Percentiles rank a stretch among this genome's conserved stretches.
phyloP scores from a whole-genome alignment of 257 asterid species.

The Lycium barbarum region DNA sequence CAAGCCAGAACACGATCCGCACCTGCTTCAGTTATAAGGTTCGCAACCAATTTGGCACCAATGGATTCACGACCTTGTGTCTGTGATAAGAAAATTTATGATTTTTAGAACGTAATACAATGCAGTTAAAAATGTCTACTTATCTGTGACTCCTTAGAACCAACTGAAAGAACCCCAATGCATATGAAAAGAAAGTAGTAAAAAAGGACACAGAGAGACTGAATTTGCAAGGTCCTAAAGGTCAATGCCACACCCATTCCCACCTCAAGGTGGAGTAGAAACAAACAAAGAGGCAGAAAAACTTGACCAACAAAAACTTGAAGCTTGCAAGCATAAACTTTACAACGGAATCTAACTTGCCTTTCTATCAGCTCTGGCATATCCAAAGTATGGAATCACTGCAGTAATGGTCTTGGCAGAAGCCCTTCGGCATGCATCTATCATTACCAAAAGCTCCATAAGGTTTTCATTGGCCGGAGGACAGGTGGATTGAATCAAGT shows the following conservation, averaged over 20 bases:
- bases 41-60: constrained; percentile 88
- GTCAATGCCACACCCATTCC: background rate
- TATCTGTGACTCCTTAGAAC: background rate
- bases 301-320: background rate
- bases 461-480: constrained; percentile 94
- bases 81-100: constrained; percentile 45
- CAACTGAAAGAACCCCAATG: background rate
- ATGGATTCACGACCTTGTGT: constrained; percentile 94
- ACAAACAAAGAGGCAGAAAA: background rate
- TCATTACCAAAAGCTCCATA: constrained; percentile 92
- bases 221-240: too few species aligned
- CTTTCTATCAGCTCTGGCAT: constrained; percentile 96
- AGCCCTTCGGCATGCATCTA: constrained; percentile 96
- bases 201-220: constrained; percentile 21
- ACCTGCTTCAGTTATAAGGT: constrained; percentile 86
- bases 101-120: constrained; percentile 16
- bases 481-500: constrained; percentile 79
- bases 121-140: background rate
- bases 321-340: background rate
- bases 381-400: constrained; percentile 91
- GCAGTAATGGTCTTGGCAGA: constrained; percentile 89
- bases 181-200: background rate
- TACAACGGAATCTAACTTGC: constrained; percentile 41
- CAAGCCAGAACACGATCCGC: constrained; percentile 95
- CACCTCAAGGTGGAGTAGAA: background rate